Evolutionary conservation across 202 grass and related monocot genomes (phyloP), one percentile per base, ranked within the genome.

Genomic region (Schoenoplectus tabernaemontani): DNA sequence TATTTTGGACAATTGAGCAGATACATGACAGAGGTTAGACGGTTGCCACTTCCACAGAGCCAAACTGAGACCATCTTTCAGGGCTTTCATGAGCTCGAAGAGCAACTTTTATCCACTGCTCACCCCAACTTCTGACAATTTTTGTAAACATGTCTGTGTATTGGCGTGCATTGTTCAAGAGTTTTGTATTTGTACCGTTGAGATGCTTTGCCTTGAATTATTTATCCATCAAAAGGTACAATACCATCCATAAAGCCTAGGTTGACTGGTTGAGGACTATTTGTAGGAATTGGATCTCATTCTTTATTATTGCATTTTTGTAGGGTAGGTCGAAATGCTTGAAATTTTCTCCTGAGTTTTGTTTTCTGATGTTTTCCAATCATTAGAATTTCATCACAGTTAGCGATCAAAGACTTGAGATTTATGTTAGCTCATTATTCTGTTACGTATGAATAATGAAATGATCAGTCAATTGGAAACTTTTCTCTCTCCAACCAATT

Each of bases 11-110:
- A 8, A 60, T n/a, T 79, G 59, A 79, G 15, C 81, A 92, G 96
- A 82, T 98, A 95, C 85, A 95, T 92, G 96, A 91, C 88, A 9
- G 96, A 98, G 78, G 85, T 95, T 54, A 89, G 71, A 78, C 81
- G 96, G 54, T 80, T 98, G 68, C 84, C 84, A 47, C 91, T 98
- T 73, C 86, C 90, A 33, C 90, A 98, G 22, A 89, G 38, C 68
- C 96, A 92, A 86, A 98, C 82, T 13, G 91, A 95, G 56, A 77
- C 76, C 78, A 88, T 95, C 17, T 98, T 90, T 34, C 84, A 78
- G 47, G 91, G 96, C 78, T 95, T 98, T 64, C 85, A 79, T 59
- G 96, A 98, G 56, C 88, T 95, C 17, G 96, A 98, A 63, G 90
- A 98, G 76, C 86, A 87, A 82, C 53, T 98, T 33, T 60, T 90